Percentiles rank a stretch among this genome's conserved stretches.
These are phyloP conservation scores for Lophiostoma macrostomum DNA, from an alignment of 495 filamentous ascomycete genomes.

Conservation along the genomic window DNA sequence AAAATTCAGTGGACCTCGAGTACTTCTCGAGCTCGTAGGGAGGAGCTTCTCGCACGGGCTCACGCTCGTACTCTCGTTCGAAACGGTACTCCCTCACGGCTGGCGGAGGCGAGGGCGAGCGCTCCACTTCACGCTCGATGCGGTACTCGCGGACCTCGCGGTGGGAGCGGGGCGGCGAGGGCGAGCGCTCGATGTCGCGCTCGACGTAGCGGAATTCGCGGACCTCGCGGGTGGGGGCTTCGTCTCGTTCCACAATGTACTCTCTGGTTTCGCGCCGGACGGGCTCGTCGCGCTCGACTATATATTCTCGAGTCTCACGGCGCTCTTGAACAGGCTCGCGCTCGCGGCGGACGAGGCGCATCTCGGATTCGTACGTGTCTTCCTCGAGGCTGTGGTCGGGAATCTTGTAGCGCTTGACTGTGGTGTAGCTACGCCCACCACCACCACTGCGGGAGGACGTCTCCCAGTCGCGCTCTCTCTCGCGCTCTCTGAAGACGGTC, in stretches of 20 bases:
- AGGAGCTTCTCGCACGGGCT: slow-evolving; percentile 16
- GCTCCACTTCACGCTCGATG: slow-evolving; percentile 36
- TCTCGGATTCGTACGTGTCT: slow-evolving; percentile 36
- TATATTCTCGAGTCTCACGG: slow-evolving; percentile 29
- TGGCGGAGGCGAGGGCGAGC: slow-evolving; percentile 29
- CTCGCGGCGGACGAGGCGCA: slow-evolving; percentile 37
- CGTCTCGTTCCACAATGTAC: slow-evolving; percentile 22
- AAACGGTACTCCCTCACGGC: slow-evolving; percentile 36
- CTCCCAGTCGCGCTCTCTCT: slow-evolving; percentile 36
- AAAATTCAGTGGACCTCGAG: slow-evolving; percentile 65
- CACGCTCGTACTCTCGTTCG: slow-evolving; percentile 37
- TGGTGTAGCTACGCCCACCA: slow-evolving; percentile 38
- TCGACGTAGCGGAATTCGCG: slow-evolving; percentile 34
- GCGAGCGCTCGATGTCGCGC: slow-evolving; percentile 37
- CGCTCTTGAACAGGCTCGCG: slow-evolving; percentile 14
- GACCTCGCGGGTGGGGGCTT: slow-evolving; percentile 4
- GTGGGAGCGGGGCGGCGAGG: slow-evolving; percentile 29
- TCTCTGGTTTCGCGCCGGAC: slow-evolving; percentile 17
- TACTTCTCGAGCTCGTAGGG: slow-evolving; percentile 57
- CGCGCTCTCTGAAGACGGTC: slow-evolving; percentile 27
- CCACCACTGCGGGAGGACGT: slow-evolving; percentile 19
- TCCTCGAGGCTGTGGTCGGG: slow-evolving; percentile 36
- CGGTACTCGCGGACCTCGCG: slow-evolving; percentile 36
- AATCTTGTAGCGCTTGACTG: slow-evolving; percentile 44
- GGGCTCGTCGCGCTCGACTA: slow-evolving; percentile 16